Evolutionary conservation across 2,329 filamentous ascomycete genomes (phyloP), one percentile per base, ranked within the genome.

Genomic region (Escovopsis sp.): DNA sequence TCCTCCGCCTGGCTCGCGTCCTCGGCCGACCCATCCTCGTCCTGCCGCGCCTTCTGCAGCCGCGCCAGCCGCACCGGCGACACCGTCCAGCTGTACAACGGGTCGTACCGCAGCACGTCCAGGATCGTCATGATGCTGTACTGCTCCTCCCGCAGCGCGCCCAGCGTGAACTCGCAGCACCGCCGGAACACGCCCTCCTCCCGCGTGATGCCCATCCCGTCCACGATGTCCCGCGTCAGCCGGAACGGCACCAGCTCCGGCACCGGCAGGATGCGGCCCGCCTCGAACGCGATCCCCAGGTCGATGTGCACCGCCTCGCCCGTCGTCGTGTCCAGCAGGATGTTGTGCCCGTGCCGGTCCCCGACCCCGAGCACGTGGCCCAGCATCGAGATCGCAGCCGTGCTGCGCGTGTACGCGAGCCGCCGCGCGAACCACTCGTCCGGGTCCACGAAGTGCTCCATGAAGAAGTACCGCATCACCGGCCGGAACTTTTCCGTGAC

Each of bases 111-210:
- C 45, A 99, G 67, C 16, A 98, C 93, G 56, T 98, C 93, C 15
- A 99, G 76, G 41, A 98, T 87, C 0, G 91, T 96, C 88, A 95
- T 96, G 64, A 99, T 98, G 36, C 83, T 88, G 57, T 94, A 93
- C 11, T 84, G 84, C 58, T 98, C 91, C 53, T 94, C 84, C n/a
- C 91, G 80, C 31, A 99, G 68, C 2, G 93, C 88, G 47, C 95
- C 87, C 29, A 99, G 75, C 0, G 88, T 96, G 58, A 96, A 96
- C 58, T 99, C 93, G 59, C 91, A 98, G 62, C 89, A 96, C n/a
- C 93, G 78, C 7, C 91, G 77, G 66, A 96, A 98, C 0, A 96
- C 87, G 4, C 91, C 91, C 60, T 99, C 93, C 0, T 88, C 94
- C 53, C 84, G 86, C 3, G 85, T 93, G 50, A 94, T 82, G 25